These are phyloP conservation scores for Chaetoceros muelleri DNA, from an alignment of 108 stramenopile genomes.

Conservation along the genomic window DNA sequence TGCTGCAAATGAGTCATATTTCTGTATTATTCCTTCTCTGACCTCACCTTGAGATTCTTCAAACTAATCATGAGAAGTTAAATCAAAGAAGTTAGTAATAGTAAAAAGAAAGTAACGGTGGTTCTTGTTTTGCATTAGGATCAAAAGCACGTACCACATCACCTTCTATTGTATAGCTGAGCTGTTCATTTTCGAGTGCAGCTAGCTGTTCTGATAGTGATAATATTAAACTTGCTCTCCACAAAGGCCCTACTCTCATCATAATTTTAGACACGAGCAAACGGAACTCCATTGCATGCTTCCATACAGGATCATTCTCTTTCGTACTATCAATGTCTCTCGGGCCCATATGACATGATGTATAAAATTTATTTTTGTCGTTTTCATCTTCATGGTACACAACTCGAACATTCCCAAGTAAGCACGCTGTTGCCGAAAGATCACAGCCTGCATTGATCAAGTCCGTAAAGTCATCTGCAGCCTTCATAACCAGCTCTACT, in stretches of 20 bases:
- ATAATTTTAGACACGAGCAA: conserved; percentile 34
- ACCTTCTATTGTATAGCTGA: conserved; percentile 58
- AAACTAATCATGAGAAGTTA: conserved; percentile 9
- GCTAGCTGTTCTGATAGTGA: conserved; percentile 59
- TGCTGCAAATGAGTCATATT: conserved; percentile 60
- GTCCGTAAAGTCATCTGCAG: conserved; percentile 58
- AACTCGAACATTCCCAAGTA: conserved; percentile 54
- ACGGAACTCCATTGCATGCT: conserved; percentile 72
- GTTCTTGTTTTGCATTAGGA: background rate
- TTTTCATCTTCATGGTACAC: conserved; percentile 4
- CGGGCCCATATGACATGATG: conserved; percentile 42
- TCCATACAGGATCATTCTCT: conserved; percentile 68
- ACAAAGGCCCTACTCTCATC: conserved; percentile 44
- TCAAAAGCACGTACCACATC: conserved; percentile 40
- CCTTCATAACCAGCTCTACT: conserved; percentile 59
- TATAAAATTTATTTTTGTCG: conserved; percentile 7
- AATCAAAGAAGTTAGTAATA: background rate
- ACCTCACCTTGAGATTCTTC: conserved; percentile 60
- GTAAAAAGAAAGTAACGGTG: background rate
- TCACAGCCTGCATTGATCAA: conserved; percentile 51
- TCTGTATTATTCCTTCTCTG: conserved; percentile 45
- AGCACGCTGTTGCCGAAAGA: conserved; percentile 49
- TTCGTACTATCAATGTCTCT: conserved; percentile 32
- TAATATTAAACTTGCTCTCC: conserved; percentile 64
- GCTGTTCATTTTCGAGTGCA: conserved; percentile 13